phyloP scores from a whole-genome alignment of 2,329 filamentous ascomycete genomes.

The Bimuria novae-zelandiae region DNA sequence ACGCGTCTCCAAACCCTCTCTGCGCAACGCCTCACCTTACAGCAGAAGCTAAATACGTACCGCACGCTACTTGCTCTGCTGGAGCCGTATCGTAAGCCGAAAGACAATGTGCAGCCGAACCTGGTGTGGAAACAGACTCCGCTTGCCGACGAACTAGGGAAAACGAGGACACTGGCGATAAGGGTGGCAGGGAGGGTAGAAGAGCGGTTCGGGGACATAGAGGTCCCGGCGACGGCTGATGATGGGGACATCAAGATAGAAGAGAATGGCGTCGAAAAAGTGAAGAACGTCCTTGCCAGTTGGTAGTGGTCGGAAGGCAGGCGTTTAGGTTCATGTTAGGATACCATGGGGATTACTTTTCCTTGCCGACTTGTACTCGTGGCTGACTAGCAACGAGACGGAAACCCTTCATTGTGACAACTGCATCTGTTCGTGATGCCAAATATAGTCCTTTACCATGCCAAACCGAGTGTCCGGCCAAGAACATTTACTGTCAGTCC shows the following conservation, averaged over 20 bases:
- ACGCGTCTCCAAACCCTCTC: slow-evolving; percentile 54
- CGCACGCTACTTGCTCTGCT: slow-evolving; percentile 56
- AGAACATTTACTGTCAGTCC: too few species aligned
- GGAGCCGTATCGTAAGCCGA: slow-evolving; percentile 57
- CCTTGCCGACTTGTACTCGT: background rate
- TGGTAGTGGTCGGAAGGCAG: slow-evolving; percentile 22
- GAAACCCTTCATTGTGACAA: too few species aligned
- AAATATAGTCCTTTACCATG: too few species aligned
- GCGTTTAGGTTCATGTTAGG: slow-evolving; percentile 6
- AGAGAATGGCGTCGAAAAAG: slow-evolving; percentile 24
- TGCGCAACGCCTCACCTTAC: slow-evolving; percentile 54
- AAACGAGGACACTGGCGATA: slow-evolving; percentile 63
- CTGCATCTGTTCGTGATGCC: too few species aligned
- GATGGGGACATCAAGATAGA: slow-evolving; percentile 27
- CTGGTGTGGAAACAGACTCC: slow-evolving; percentile 68
- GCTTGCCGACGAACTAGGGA: slow-evolving; percentile 68
- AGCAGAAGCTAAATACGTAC: slow-evolving; percentile 55
- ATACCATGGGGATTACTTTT: slow-evolving; percentile 2
- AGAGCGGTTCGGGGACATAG: slow-evolving; percentile 35
- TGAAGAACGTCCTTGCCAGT: slow-evolving; percentile 29
- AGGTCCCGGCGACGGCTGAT: slow-evolving; percentile 28
- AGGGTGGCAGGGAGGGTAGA: slow-evolving; percentile 43
- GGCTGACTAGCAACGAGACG: background rate
- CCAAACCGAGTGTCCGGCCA: too few species aligned
- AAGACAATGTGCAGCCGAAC: slow-evolving; percentile 63